These are phyloP conservation scores for Cladophialophora exuberans DNA, from an alignment of 2,329 filamentous ascomycete genomes.

Conservation along the genomic window DNA sequence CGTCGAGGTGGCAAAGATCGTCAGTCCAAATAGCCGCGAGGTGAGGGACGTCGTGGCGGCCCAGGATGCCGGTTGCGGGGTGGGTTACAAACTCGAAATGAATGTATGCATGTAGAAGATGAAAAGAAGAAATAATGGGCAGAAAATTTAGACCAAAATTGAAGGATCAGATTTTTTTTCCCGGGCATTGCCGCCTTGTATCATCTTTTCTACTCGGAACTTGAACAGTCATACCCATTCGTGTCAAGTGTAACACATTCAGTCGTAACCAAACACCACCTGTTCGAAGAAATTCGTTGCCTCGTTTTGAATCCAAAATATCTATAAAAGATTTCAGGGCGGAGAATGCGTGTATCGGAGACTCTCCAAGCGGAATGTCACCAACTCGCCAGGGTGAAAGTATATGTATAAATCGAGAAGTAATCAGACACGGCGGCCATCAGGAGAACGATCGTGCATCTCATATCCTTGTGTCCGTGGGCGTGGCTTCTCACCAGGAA, in stretches of 20 bases:
- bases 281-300: too few relatives aligned
- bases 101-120: background rate
- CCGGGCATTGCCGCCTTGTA: too few relatives aligned
- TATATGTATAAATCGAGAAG: background rate
- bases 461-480: conserved; percentile 25
- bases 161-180: too few relatives aligned
- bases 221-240: background rate
- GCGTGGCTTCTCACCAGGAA: conserved; percentile 27
- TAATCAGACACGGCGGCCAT: background rate
- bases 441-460: conserved; percentile 21
- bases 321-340: too few relatives aligned
- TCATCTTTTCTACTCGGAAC: too few relatives aligned
- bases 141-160: too few relatives aligned
- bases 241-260: background rate
- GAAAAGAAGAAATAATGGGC: background rate
- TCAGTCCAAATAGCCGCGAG: conserved; percentile 6
- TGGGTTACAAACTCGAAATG: background rate
- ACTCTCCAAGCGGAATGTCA: too few relatives aligned
- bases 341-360: too few relatives aligned
- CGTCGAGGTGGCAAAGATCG: conserved; percentile 7
- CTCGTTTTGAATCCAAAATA: too few relatives aligned
- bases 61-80: background rate
- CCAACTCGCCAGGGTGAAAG: background rate
- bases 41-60: background rate
- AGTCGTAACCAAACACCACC: background rate